phyloP scores from a whole-genome alignment of 768 basidiomycete genomes.

The Boletus coccyginus region DNA sequence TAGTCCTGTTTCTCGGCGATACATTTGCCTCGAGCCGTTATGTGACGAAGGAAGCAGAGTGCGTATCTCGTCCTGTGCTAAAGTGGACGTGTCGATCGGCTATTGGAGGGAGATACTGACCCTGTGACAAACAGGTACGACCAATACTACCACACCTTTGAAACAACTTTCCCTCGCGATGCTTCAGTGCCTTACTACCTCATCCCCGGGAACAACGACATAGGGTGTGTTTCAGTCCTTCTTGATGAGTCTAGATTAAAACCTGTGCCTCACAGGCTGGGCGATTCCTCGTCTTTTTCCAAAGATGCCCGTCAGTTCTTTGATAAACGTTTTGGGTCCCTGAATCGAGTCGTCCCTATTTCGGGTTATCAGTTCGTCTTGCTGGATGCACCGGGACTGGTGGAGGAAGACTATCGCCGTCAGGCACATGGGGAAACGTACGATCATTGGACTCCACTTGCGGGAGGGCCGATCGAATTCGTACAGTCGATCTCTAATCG shows the following conservation, averaged over 20 bases:
- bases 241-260: background rate
- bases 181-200: conserved; percentile 46
- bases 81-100: background rate
- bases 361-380: conserved; percentile 72
- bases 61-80: conserved; percentile 40
- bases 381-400: conserved; percentile 73
- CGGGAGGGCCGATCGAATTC: conserved; percentile 58
- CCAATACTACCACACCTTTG: conserved; percentile 57
- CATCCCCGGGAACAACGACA: conserved; percentile 81
- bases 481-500: conserved; percentile 44
- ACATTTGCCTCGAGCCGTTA: conserved; percentile 66
- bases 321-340: conserved; percentile 59
- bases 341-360: conserved; percentile 60
- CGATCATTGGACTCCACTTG: conserved; percentile 52
- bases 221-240: conserved; percentile 46
- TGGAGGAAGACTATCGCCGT: conserved; percentile 78
- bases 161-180: conserved; percentile 52
- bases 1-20: conserved; percentile 76
- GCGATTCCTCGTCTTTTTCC: conserved; percentile 48
- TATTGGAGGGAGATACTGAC: background rate
- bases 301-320: conserved; percentile 59
- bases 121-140: conserved; percentile 49
- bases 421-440: conserved; percentile 48
- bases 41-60: conserved; percentile 49
- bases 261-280: conserved; percentile 42